phyloP scores from a whole-genome alignment of 2,329 filamentous ascomycete genomes.

The Alternaria novae-zelandiae region DNA sequence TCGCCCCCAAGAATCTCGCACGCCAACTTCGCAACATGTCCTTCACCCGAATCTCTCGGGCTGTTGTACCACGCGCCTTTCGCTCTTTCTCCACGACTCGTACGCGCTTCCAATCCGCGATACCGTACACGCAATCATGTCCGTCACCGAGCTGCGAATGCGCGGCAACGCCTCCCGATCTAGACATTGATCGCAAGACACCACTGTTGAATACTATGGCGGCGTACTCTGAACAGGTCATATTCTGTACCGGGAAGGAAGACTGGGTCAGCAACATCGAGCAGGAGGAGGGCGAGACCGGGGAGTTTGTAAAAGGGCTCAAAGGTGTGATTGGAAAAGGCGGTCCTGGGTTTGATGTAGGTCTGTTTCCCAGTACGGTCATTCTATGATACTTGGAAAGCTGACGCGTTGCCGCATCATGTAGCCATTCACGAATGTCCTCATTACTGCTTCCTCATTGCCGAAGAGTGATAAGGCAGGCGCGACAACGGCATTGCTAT shows the following conservation, averaged over 20 bases:
- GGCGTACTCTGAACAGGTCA: constrained; percentile 78
- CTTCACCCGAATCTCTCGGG: neutral
- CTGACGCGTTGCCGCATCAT: neutral
- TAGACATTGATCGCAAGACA: constrained; percentile 76
- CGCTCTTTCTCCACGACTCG: constrained; percentile 12
- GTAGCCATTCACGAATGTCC: constrained; percentile 83
- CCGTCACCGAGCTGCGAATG: constrained; percentile 80
- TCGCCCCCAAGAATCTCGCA: neutral
- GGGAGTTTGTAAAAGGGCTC: constrained; percentile 70
- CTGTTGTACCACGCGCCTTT: neutral
- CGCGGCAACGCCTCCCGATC: constrained; percentile 67
- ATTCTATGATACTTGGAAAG: neutral
- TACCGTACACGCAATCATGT: constrained; percentile 56
- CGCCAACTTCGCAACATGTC: constrained; percentile 1
- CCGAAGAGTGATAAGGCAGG: constrained; percentile 22
- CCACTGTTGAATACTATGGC: constrained; percentile 78
- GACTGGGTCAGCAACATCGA: constrained; percentile 89
- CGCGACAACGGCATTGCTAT: constrained; percentile 66
- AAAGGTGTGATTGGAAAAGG: constrained; percentile 60
- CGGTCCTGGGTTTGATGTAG: constrained; percentile 55
- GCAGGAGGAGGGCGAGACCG: constrained; percentile 67
- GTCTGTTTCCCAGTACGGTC: constrained; percentile 34
- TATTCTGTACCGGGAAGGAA: constrained; percentile 79
- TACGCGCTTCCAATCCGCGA: constrained; percentile 13
- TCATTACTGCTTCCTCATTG: constrained; percentile 79